Conservation (phyloP, 805 yeast genomes). For the Jamesozyma gamospora region DNA sequence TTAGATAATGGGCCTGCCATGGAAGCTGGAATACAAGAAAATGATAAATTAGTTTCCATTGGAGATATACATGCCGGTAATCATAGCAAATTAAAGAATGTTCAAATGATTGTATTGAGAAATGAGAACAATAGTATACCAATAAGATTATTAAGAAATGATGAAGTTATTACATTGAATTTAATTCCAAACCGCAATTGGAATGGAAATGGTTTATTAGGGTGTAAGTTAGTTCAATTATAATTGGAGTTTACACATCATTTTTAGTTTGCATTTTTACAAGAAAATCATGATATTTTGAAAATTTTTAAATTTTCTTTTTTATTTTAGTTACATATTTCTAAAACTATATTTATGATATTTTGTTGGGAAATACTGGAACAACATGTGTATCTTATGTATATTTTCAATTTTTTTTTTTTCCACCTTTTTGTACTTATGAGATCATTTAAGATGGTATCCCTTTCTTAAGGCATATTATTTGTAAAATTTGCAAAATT, state of each 20-base stretch:
- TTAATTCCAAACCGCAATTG: constrained; percentile 44
- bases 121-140: constrained; percentile 27
- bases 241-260: constrained; percentile 17
- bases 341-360: no score
- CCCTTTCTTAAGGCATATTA: no score
- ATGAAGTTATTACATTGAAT: constrained; percentile 19
- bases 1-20: constrained; percentile 47
- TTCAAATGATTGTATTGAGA: constrained; percentile 37
- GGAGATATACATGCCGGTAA: constrained; percentile 48
- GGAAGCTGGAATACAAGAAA: constrained; percentile 41
- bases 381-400: no score
- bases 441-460: no score
- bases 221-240: constrained; percentile 47
- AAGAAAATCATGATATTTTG: no score
- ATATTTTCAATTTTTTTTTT: no score
- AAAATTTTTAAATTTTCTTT: no score
- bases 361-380: no score
- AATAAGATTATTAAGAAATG: constrained; percentile 28
- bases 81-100: constrained; percentile 38
- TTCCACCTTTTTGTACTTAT: no score
- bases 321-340: not conserved
- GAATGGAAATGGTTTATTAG: constrained; percentile 61
- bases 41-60: constrained; percentile 47
- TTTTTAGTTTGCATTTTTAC: no score
- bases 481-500: no score